phyloP scores from a whole-genome alignment of 306 rosid genomes.

The Rosa multiflora region DNA sequence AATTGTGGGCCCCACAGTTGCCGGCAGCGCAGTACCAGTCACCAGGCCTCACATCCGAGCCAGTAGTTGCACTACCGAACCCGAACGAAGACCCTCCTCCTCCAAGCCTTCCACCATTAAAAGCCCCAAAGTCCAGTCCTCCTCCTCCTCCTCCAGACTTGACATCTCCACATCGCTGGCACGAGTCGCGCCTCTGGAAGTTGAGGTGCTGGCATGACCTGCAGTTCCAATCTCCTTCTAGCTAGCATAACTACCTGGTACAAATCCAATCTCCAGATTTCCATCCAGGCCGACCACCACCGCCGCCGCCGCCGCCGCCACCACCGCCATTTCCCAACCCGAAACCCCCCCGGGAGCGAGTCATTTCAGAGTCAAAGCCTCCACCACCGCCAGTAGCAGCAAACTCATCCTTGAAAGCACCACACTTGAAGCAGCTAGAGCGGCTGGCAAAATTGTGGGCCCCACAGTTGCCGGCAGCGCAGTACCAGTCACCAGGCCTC shows the following conservation, averaged over 20 bases:
- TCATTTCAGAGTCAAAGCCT: conserved; percentile 39
- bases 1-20: no score
- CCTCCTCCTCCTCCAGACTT: no score
- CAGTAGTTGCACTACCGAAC: no score
- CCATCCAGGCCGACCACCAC: conserved; percentile 73
- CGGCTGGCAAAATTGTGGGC: conserved; percentile 95
- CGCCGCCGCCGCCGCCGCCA: conserved; percentile 22
- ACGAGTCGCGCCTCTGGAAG: no score
- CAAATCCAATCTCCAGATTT: conserved; percentile 99
- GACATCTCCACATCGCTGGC: no score
- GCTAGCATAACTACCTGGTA: conserved; percentile 47
- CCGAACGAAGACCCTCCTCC: no score
- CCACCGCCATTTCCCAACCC: conserved; percentile 24
- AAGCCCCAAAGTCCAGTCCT: no score
- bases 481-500: conserved; percentile 95
- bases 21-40: no score
- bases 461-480: conserved; percentile 68
- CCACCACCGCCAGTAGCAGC: conserved; percentile 31
- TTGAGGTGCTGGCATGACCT: no score
- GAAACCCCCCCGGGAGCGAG: conserved; percentile 52
- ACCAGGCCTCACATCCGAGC: no score
- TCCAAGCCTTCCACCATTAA: no score
- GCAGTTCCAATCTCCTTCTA: no score
- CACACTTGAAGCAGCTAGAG: conserved; percentile 97
- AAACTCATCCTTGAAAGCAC: conserved; percentile 81